These are phyloP conservation scores for Pistacia vera DNA, from an alignment of 345 rosid species.

Conservation along the genomic window DNA sequence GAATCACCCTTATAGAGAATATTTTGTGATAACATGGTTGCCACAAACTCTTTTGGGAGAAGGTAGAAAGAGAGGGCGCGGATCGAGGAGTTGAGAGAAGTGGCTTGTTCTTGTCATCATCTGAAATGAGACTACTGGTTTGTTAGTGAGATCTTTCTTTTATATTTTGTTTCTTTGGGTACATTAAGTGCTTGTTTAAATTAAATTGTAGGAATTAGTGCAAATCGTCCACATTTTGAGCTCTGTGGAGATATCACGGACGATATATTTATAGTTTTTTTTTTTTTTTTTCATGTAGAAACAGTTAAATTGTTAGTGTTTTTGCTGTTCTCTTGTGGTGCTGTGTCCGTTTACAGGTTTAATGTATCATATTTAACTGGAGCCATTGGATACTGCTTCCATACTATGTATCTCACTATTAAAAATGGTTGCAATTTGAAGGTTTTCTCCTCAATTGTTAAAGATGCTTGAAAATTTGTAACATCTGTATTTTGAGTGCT, in stretches of 20 bases:
- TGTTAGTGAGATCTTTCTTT: background rate
- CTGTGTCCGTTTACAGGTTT: background rate
- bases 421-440: background rate
- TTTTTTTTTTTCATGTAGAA: conserved; percentile 6
- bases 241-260: background rate
- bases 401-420: background rate
- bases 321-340: background rate
- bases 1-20: conserved; percentile 89
- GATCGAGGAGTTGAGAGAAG: conserved; percentile 34
- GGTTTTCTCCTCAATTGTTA: background rate
- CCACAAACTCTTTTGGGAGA: conserved; percentile 63
- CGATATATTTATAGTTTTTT: background rate
- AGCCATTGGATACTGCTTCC: background rate
- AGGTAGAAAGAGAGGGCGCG: conserved; percentile 49
- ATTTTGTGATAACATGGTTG: conserved; percentile 75
- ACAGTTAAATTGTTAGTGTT: background rate
- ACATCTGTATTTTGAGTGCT: background rate
- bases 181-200: background rate
- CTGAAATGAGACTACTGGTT: conserved; percentile 17
- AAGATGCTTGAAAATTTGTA: background rate
- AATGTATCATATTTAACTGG: background rate
- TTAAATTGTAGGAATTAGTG: background rate
- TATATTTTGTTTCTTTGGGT: background rate
- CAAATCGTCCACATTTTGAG: background rate
- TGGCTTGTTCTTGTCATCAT: conserved; percentile 3